A percentile compares a stretch with the other conserved stretches of the same genome.
phyloP scores from a whole-genome alignment of 192 early-diverging fungal species.

The Backusella tarrabulga region DNA sequence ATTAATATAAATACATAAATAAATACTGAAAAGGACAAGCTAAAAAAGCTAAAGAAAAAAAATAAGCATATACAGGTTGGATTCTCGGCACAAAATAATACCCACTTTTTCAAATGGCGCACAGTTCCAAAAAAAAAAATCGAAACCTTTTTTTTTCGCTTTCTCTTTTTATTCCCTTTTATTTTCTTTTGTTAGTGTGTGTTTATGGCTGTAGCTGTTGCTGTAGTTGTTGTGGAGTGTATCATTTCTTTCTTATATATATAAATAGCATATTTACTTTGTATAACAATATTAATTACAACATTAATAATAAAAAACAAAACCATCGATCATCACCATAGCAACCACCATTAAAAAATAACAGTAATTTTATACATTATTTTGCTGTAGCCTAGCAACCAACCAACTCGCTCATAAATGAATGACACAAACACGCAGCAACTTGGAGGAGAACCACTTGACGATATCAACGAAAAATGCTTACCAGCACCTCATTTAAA shows the following conservation, averaged over 20 bases:
- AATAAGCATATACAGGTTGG: not conserved
- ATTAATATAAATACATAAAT: no score
- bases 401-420: not conserved
- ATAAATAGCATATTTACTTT: not conserved
- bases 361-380: not conserved
- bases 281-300: not conserved
- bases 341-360: not conserved
- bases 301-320: not conserved
- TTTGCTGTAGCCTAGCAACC: constrained; percentile 1
- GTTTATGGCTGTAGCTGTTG: not conserved
- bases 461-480: not conserved
- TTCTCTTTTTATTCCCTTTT: not conserved
- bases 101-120: not conserved
- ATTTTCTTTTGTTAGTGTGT: not conserved
- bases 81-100: not conserved
- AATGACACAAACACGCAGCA: constrained; percentile 2
- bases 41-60: not conserved
- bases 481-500: not conserved
- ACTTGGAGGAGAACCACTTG: not conserved
- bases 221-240: not conserved
- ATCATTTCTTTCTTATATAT: constrained; percentile 12
- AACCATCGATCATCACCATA: not conserved
- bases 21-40: no score
- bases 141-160: not conserved
- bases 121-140: not conserved